Conservation (phyloP, 2,329 filamentous ascomycete species). For the Elsinoe batatas region DNA sequence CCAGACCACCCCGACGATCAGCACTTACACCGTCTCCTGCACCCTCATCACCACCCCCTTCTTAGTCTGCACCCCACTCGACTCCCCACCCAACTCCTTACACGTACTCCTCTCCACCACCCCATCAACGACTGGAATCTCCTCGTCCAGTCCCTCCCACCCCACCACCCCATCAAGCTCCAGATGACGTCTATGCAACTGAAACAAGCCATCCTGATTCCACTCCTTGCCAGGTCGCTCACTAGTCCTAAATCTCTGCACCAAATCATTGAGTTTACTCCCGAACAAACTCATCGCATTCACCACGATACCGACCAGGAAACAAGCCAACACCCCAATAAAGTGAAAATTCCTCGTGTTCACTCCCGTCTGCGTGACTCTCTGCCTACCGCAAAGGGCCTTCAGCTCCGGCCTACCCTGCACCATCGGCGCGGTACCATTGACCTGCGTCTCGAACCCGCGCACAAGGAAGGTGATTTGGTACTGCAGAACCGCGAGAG, state of each 20-base stretch:
- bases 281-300: slow-evolving; percentile 7
- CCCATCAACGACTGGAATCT: slow-evolving; percentile 3
- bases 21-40: slow-evolving; percentile 4
- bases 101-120: slow-evolving; percentile 6
- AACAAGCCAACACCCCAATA: slow-evolving; percentile 5
- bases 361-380: background rate
- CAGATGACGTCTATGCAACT: slow-evolving; percentile 9
- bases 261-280: slow-evolving; percentile 4
- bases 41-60: slow-evolving; percentile 1
- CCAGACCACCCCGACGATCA: background rate
- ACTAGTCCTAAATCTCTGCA: background rate
- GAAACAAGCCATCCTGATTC: slow-evolving; percentile 10
- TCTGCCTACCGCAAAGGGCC: background rate
- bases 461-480: background rate
- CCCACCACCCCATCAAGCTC: background rate
- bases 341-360: slow-evolving; percentile 11
- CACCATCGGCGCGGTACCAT: background rate
- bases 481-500: slow-evolving; percentile 5
- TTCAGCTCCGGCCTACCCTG: background rate
- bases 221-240: slow-evolving; percentile 1
- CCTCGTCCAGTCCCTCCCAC: slow-evolving; percentile 7
- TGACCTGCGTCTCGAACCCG: background rate
- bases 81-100: background rate
- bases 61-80: background rate
- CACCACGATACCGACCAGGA: slow-evolving; percentile 6